Base-by-base conservation (phyloP, 2,329 filamentous ascomycete species). In the Microsporum canis region DNA sequence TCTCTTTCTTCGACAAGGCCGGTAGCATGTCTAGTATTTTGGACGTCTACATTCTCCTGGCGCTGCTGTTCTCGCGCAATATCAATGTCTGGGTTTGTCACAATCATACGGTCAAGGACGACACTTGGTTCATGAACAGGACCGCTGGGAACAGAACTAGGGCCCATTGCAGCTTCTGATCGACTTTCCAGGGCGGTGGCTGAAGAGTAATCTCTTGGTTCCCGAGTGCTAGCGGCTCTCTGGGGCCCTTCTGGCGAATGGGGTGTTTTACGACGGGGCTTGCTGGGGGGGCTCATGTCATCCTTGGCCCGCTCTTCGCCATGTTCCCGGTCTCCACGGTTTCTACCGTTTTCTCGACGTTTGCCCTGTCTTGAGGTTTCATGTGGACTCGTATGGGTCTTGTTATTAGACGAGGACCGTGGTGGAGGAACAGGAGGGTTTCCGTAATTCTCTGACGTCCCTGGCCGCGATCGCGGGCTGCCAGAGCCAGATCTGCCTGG, bases 81-180 rank as follows among this genome's bases (percentile, higher is more conserved):
- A 70, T 91, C 88, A 53, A 86, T 84, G 65, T 87, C 82, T 5
- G 88, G 88, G 66, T 89, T 87, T 57, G 87, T 88, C 31, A 91
- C 82, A 64, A 92, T 79, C 64, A 91, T 84, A 63, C 88, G 84
- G 71, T 88, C 89, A 65, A 95, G 81, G 36, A 90, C 85, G 61
- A 91, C 85, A 73, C 87, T 91, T 61, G 88, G 85, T 72, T 95
- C 89, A 62, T 88, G 84, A 12, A 85, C 83, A 10, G 88, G 79
- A 47, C 80, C 80, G 43, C 80, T 82, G 39, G 82, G 80, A 43
- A 80, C 81, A 17, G 81, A 82, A 41, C 82, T 76, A 65, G 80
- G 76, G 43, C 81, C 81, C 62, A 82, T 79, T 55, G 80, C 73
- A 41, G 75, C 71, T 55, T 72, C 72, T 47, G 69, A 69, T 61